Conservation (phyloP, 73 alveolate genomes). For the Stentor coeruleus region DNA sequence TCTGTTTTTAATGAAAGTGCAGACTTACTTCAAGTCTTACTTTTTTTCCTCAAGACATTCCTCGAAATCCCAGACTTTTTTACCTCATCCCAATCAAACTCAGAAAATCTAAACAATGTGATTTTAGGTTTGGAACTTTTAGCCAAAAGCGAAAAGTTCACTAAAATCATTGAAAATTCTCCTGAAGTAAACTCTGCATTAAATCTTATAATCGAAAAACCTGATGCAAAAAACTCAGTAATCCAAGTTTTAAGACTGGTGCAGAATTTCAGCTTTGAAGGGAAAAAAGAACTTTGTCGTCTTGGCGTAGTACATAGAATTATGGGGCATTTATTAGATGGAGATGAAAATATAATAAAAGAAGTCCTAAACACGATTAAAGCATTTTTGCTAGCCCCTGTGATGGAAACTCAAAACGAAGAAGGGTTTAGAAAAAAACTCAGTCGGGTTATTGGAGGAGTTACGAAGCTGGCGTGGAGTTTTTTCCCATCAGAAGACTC, state of each 20-base stretch:
- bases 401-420: not conserved
- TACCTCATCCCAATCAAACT: not conserved
- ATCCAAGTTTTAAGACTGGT: not conserved
- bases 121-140: constrained; percentile 7
- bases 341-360: not conserved
- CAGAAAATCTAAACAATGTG: not conserved
- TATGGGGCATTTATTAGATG: not conserved
- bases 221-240: not conserved
- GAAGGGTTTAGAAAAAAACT: constrained; percentile 4
- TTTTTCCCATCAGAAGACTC: constrained; percentile 21
- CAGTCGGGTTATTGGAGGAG: not conserved
- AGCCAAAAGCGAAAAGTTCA: not conserved
- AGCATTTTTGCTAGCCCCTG: not conserved
- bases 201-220: not conserved
- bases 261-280: not conserved
- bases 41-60: not conserved
- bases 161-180: not conserved
- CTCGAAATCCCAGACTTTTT: not conserved
- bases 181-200: not conserved
- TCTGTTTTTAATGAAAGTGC: not conserved
- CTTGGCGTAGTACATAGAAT: not conserved
- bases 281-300: constrained; percentile 12
- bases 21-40: not conserved
- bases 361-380: not conserved
- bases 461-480: constrained; percentile 24